Evolutionary conservation across 345 rosid genomes (phyloP).

Genomic region (Turritis glabra): DNA sequence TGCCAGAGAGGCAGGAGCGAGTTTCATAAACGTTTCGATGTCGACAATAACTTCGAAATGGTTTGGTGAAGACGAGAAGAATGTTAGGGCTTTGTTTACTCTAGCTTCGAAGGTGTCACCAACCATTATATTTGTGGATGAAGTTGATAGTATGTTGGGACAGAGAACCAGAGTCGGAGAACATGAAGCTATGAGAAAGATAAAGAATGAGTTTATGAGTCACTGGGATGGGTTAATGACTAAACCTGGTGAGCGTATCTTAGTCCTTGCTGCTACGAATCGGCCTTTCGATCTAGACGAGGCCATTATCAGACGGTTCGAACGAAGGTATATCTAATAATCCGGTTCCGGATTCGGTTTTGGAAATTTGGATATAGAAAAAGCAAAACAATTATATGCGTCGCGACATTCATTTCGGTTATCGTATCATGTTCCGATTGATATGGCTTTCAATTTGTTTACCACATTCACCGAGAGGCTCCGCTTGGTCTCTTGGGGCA

Average conservation of each 20-base stretch:
- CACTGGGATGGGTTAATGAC: conserved; percentile 94
- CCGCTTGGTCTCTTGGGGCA: too few species aligned
- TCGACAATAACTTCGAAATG: conserved; percentile 96
- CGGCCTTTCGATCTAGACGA: conserved; percentile 96
- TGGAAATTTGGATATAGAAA: too few species aligned
- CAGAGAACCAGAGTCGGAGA: conserved; percentile 91
- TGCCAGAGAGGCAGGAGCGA: conserved; percentile 93
- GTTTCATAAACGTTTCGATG: conserved; percentile 96
- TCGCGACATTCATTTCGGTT: too few species aligned
- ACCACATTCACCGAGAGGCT: too few species aligned
- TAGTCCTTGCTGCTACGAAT: conserved; percentile 97
- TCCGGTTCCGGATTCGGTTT: too few species aligned
- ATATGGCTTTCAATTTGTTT: too few species aligned
- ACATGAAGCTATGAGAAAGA: conserved; percentile 91
- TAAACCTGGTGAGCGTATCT: conserved; percentile 73
- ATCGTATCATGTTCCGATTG: too few species aligned
- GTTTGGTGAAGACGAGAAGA: conserved; percentile 99
- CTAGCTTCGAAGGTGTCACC: conserved; percentile 93
- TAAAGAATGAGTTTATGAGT: conserved; percentile 84
- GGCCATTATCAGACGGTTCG: conserved; percentile 91
- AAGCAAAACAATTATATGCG: too few species aligned
- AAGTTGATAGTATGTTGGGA: conserved; percentile 99
- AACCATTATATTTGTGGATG: conserved; percentile 88
- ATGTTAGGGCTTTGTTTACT: conserved; percentile 86
- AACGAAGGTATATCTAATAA: conserved; percentile 89